Evolutionary conservation across 768 basidiomycete genomes (phyloP).

Genomic region (Lactifluus echinatus): DNA sequence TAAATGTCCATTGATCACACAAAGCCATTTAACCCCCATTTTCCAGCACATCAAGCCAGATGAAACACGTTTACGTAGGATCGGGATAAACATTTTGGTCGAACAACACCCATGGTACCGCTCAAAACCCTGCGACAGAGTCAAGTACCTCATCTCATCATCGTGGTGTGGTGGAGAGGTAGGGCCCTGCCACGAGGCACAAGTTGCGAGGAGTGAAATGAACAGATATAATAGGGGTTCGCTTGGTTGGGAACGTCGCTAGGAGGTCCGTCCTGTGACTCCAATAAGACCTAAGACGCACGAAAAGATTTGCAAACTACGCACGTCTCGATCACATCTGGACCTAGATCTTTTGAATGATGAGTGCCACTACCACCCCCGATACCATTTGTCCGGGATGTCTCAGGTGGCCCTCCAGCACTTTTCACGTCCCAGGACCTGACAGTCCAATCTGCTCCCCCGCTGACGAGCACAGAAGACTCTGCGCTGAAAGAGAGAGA

Average conservation of each 20-base stretch:
- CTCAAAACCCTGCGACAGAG: neutral
- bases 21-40: neutral
- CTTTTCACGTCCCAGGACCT: constrained; percentile 96
- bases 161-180: constrained; percentile 45
- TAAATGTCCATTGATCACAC: neutral
- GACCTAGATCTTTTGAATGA: constrained; percentile 28
- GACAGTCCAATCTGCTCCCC: constrained; percentile 91
- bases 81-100: constrained; percentile 1
- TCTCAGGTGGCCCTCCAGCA: constrained; percentile 53
- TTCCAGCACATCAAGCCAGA: neutral
- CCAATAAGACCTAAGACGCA: constrained; percentile 6
- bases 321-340: constrained; percentile 64
- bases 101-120: neutral
- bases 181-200: constrained; percentile 78
- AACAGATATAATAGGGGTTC: constrained; percentile 86
- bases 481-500: constrained; percentile 89
- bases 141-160: neutral
- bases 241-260: constrained; percentile 89
- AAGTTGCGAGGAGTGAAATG: constrained; percentile 95
- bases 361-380: constrained; percentile 24
- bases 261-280: constrained; percentile 67
- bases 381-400: constrained; percentile 49
- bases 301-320: constrained; percentile 25
- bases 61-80: neutral
- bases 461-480: constrained; percentile 83